Base-by-base conservation (phyloP, 2,329 filamentous ascomycete genomes). In the Apiospora saccharicola region DNA sequence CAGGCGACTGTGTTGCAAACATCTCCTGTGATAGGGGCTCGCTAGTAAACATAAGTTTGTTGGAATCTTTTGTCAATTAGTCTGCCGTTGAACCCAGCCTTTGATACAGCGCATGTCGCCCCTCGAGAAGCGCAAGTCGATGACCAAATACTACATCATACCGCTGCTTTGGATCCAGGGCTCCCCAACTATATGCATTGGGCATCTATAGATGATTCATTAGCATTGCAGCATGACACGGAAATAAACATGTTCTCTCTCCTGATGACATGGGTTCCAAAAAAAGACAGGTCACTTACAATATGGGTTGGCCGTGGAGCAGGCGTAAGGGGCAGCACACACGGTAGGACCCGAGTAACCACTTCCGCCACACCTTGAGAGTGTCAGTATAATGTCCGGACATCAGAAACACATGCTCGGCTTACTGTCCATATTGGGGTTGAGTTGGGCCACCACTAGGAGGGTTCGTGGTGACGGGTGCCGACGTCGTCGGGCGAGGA, bases 281-380 rank as follows among this genome's bases (percentile, higher is more conserved):
- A 0, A 22, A 41, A 8, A n/a, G 2, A 14, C n/a, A 24, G 1
- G 41, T 10, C 4, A 64, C 57, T 64, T 64, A 64, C 57, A 64
- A 34, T 34, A 64, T n/a, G 34, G 19, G 34, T 64, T 64, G 57
- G 57, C 57, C 12, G 57, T 41, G 22, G 57, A 37, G 57, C 57
- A 64, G 8, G 57, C 5, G 37, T 64, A 64, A 4, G 57, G 57
- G 13, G 57, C 16, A n/a, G 57, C 57, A 13, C 57, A 64, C 8
- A 64, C 57, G 19, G 57, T 64, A 41, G 57, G 57, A 4, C 57
- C 57, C 19, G 57, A 37, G 30, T 64, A 64, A n/a, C 30, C 57
- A 16, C 57, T 64, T n/a, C 57, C 57, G 10, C 57, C 57, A 13
- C 57, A 64, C 41, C 57, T 64, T 37, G 30, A 19, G n/a, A n/a